Evolutionary conservation across 2,329 filamentous ascomycete genomes (phyloP).

Genomic region (Epicoccum sorghinum): DNA sequence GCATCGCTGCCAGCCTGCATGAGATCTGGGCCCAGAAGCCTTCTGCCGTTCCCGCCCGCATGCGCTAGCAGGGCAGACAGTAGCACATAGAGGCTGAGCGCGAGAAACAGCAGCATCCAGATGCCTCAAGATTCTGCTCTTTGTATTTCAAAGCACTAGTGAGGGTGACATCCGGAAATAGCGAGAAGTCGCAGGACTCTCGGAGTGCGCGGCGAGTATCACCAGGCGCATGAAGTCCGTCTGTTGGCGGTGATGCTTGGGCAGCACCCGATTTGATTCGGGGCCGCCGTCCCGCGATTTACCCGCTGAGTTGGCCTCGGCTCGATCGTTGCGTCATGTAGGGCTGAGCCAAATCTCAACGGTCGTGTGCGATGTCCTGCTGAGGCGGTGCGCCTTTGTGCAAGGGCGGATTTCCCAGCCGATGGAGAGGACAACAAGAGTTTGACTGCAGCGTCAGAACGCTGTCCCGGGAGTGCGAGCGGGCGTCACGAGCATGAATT

Average conservation of each 20-base stretch:
- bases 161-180: neutral
- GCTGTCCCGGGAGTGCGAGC: neutral
- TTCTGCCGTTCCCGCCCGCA: slow-evolving; percentile 17
- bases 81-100: slow-evolving; percentile 13
- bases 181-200: neutral
- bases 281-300: neutral
- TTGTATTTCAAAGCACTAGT: neutral
- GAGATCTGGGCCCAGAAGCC: slow-evolving; percentile 15
- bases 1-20: slow-evolving; percentile 11
- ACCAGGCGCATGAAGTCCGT: slow-evolving; percentile 1
- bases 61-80: slow-evolving; percentile 8
- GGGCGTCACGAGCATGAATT: neutral
- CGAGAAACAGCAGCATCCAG: slow-evolving; percentile 3
- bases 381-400: neutral
- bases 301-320: neutral
- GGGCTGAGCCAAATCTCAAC: slow-evolving; percentile 16
- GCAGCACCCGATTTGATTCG: neutral
- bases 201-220: neutral
- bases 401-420: slow-evolving; percentile 1
- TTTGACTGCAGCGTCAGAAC: neutral
- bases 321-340: slow-evolving; percentile 13
- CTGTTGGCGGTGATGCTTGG: neutral
- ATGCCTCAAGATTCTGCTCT: neutral
- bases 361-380: slow-evolving; percentile 9
- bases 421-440: neutral